phyloP scores from a whole-genome alignment of 2,329 filamentous ascomycete genomes.

The Neurospora sp. region DNA sequence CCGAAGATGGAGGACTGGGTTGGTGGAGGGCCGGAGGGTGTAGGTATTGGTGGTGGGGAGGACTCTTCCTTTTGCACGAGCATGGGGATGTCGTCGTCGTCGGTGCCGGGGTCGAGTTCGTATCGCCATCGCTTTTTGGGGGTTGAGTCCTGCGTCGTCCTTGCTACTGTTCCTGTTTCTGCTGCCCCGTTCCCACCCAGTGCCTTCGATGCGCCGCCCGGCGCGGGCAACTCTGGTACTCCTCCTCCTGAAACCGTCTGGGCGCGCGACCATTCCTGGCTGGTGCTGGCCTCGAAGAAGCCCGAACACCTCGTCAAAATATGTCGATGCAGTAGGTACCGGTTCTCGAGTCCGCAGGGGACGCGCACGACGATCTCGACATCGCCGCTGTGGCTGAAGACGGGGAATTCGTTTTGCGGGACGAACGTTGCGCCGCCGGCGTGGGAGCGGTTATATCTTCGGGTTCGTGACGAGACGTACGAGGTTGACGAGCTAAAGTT shows the following conservation, averaged over 20 bases:
- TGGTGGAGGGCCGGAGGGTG: constrained; percentile 4
- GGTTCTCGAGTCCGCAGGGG: constrained; percentile 60
- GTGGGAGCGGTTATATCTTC: constrained; percentile 70
- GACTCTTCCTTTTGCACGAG: constrained; percentile 65
- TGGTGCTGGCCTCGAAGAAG: constrained; percentile 84
- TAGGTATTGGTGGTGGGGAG: constrained; percentile 10
- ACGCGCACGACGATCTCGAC: constrained; percentile 74
- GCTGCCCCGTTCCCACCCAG: constrained; percentile 2
- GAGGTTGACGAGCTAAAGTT: constrained; percentile 6
- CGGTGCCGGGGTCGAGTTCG: constrained; percentile 69
- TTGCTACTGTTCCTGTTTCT: constrained; percentile 22
- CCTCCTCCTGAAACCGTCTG: constrained; percentile 14
- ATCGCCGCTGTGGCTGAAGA: constrained; percentile 84
- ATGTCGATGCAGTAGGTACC: constrained; percentile 79
- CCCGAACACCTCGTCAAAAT: constrained; percentile 85
- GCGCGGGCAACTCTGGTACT: constrained; percentile 23
- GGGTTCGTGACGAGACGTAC: constrained; percentile 19
- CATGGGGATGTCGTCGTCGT: constrained; percentile 73
- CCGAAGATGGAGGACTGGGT: constrained; percentile 46
- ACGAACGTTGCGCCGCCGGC: constrained; percentile 60
- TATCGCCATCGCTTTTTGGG: constrained; percentile 66
- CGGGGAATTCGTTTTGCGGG: constrained; percentile 82
- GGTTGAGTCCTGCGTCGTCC: constrained; percentile 32
- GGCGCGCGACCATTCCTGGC: constrained; percentile 61
- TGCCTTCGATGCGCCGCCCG: constrained; percentile 20